Evolutionary conservation across 306 rosid genomes (phyloP), one percentile per base, ranked within the genome.

Genomic region (Fragaria vesca): DNA sequence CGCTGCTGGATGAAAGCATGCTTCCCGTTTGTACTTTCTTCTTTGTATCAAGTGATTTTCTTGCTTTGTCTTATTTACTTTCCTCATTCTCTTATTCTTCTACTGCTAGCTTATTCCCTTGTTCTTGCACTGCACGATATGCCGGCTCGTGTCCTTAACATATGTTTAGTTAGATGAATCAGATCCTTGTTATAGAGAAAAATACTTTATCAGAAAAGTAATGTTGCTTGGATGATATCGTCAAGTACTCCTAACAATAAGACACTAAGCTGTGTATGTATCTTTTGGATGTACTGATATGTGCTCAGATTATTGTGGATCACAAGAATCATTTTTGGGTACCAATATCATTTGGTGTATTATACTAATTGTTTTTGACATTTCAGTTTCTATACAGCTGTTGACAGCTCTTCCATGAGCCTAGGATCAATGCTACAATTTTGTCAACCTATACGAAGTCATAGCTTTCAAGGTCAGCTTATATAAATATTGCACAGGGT

Each of bases 401-500:
- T 51, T 73, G 40, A 73, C 52, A 73, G 51, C 11, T 21, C 54
- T 21, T 21, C 66, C 40, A 12, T 34, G 55, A 73, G 66, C 73
- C 15, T 54, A 2, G 71, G n/a, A 66, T 55, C 28, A 55, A n/a
- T 62, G 68, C n/a, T 51, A 72, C 47, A 32, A 52, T 32, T 72
- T 18, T 51, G n/a, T 72, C 76, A 72, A 72, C 36, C 65, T 42
- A 51, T 12, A 28, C 12, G 8, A 73, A 72, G 67, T 73, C 67
- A 21, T 73, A 55, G 76, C 66, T 20, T 51, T 40, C 12, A 69
- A 69, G 40, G 67, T 73, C 52, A 73, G 67, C 76, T 55, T 73
- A 21, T 55, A 38, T 38, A 21, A 7, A 55, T 26, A 30, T 24
- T 58, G 42, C 50, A 48, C 67, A 2, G 5, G 63, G 10, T 30